Conservation (phyloP, 2,329 filamentous ascomycete species). For the Mycosphaerella arachidis region DNA sequence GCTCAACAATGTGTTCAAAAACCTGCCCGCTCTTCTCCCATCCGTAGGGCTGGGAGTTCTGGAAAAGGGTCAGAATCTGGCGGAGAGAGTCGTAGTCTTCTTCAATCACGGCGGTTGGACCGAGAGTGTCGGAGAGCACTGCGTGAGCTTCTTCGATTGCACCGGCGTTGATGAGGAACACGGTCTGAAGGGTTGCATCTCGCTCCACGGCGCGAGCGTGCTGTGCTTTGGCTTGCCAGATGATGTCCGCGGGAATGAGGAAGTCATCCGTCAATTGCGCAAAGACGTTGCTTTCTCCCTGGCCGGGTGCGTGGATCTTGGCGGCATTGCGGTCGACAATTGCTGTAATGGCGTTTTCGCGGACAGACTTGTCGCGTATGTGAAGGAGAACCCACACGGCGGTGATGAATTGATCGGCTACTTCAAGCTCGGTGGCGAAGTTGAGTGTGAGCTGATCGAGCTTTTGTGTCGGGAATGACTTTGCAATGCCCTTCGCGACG, state of each 20-base stretch:
- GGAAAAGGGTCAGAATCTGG: slow-evolving; percentile 66
- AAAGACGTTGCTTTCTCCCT: slow-evolving; percentile 44
- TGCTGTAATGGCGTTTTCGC: slow-evolving; percentile 40
- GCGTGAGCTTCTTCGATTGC: slow-evolving; percentile 67
- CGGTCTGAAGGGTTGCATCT: slow-evolving; percentile 66
- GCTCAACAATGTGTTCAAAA: slow-evolving; percentile 46
- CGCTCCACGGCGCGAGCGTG: slow-evolving; percentile 70
- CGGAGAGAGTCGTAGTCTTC: slow-evolving; percentile 69
- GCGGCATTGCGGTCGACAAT: slow-evolving; percentile 63
- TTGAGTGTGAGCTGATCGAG: slow-evolving; percentile 63
- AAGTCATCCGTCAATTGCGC: slow-evolving; percentile 49
- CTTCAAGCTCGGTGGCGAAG: slow-evolving; percentile 32
- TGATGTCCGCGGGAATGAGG: slow-evolving; percentile 69
- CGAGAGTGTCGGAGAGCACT: slow-evolving; percentile 75
- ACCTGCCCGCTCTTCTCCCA: slow-evolving; percentile 79
- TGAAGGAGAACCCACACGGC: slow-evolving; percentile 32
- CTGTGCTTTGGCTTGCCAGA: slow-evolving; percentile 82
- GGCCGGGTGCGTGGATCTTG: slow-evolving; percentile 50
- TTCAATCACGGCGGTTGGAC: slow-evolving; percentile 75
- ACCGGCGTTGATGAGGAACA: slow-evolving; percentile 72
- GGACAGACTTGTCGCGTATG: slow-evolving; percentile 21
- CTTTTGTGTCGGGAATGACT: slow-evolving; percentile 34
- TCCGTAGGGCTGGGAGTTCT: slow-evolving; percentile 46
- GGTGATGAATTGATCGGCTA: slow-evolving; percentile 23
- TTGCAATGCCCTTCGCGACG: slow-evolving; percentile 28